Base-by-base conservation (phyloP, 805 yeast genomes). In the Saccharomycopsis selenospora region DNA sequence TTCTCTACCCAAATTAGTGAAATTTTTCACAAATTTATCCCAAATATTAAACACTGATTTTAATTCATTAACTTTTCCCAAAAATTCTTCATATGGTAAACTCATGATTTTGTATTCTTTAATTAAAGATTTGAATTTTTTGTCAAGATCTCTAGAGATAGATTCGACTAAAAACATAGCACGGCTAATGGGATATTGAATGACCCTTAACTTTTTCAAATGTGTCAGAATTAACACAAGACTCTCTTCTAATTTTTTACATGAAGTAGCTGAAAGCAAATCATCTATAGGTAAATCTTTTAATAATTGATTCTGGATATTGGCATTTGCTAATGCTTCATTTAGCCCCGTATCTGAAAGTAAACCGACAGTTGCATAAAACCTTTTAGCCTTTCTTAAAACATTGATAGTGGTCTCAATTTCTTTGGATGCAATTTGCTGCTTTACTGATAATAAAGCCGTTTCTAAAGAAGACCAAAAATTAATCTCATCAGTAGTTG, bases 401-500 rank as follows among this genome's bases (percentile, higher is more conserved):
- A 85, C 66, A 1, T 75, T 77, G 11, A 88, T 63, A 0, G 93
- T 78, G 6, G 75, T 61, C 18, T 63, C 66, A 1, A 87, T 76
- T 29, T 77, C 80, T 0, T 71, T 69, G 1, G 76, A 67, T 2
- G 70, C 62, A 1, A 85, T 62, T 59, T 88, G 95, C 1, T 69
- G 67, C 46, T 76, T 75, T 0, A 85, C 70, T 1, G 79, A 66
- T 2, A 56, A 49, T 40, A 90, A 66, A 0, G 86, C 80, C 1
- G 64, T 59, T 56, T 85, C 91, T 68, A 85, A 70, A 0, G 87
- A 75, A 6, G 69, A 65, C 97, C 97, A 90, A 55, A 85, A 89
- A 42, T 72, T 76, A 2, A 84, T 69, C 57, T 90, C 97, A 36
- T 83, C 88, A 1, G 64, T 55, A 1, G 78, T 71, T 0, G 77